phyloP scores from a whole-genome alignment of 2,329 filamentous ascomycete genomes.

The Penicillium occitanis region DNA sequence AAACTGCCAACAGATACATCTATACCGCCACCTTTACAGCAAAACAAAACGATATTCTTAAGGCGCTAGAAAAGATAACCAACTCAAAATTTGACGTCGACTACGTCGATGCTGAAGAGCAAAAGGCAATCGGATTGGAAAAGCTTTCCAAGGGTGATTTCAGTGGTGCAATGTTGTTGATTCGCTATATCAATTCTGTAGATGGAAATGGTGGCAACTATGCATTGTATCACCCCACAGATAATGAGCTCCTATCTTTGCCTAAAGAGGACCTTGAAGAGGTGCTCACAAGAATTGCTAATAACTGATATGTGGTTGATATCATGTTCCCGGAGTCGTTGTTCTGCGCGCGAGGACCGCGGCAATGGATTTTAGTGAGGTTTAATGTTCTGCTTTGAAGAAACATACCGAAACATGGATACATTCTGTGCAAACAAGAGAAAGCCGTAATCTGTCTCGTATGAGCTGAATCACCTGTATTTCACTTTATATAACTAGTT shows the following conservation, averaged over 20 bases:
- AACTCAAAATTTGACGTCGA: slow-evolving; percentile 8
- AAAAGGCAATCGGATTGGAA: neutral
- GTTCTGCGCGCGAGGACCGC: neutral
- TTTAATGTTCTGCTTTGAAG: neutral
- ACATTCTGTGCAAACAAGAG: neutral
- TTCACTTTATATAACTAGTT: neutral
- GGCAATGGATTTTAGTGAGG: neutral
- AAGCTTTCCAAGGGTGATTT: slow-evolving; percentile 1
- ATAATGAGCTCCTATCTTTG: slow-evolving; percentile 9
- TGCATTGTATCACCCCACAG: neutral
- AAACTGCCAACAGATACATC: slow-evolving; percentile 10
- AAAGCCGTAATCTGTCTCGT: neutral
- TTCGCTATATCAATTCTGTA: slow-evolving; percentile 5
- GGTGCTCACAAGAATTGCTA: neutral
- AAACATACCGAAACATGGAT: neutral
- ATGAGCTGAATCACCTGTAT: neutral
- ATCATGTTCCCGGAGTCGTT: neutral
- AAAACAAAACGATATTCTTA: neutral
- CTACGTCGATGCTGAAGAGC: slow-evolving; percentile 5
- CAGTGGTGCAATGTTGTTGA: slow-evolving; percentile 4
- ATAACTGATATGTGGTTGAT: neutral
- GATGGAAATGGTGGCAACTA: slow-evolving; percentile 12
- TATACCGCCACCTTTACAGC: neutral
- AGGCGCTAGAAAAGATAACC: neutral
- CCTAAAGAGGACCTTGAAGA: slow-evolving; percentile 1